Percentiles rank a stretch among this genome's conserved stretches.
phyloP scores from a whole-genome alignment of 495 filamentous ascomycete genomes.

The Clavariopsis aquatica region DNA sequence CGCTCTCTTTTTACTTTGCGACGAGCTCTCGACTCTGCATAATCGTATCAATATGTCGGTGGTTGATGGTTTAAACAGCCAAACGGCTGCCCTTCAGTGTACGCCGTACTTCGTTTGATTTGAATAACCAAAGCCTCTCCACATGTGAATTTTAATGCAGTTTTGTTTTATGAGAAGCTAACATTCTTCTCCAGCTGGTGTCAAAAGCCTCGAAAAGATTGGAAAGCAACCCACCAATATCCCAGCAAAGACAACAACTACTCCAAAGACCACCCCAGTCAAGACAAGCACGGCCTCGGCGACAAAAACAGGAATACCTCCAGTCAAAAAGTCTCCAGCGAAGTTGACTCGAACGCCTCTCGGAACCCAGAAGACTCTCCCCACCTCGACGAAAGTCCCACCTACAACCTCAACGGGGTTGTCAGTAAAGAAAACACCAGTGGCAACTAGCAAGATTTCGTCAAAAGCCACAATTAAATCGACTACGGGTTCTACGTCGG shows the following conservation, averaged over 20 bases:
- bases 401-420: background rate
- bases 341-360: constrained; percentile 6
- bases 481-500: background rate
- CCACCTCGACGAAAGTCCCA: background rate
- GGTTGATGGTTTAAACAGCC: constrained; percentile 32
- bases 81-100: constrained; percentile 37
- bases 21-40: background rate
- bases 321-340: constrained; percentile 14
- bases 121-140: background rate
- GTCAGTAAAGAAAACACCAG: constrained; percentile 11
- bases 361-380: constrained; percentile 1
- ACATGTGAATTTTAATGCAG: background rate
- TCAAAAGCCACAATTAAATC: background rate
- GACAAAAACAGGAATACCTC: constrained; percentile 2
- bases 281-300: constrained; percentile 18
- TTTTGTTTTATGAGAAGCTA: background rate
- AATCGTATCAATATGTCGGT: constrained; percentile 25
- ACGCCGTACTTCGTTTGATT: background rate
- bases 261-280: constrained; percentile 15
- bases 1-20: no score
- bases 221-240: constrained; percentile 22
- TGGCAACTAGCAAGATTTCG: constrained; percentile 4
- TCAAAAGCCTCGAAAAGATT: constrained; percentile 19
- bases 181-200: constrained; percentile 14
- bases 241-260: constrained; percentile 16